Evolutionary conservation across 202 grass and related monocot species (phyloP), one percentile per base, ranked within the genome.

Genomic region (Panicum hallii): DNA sequence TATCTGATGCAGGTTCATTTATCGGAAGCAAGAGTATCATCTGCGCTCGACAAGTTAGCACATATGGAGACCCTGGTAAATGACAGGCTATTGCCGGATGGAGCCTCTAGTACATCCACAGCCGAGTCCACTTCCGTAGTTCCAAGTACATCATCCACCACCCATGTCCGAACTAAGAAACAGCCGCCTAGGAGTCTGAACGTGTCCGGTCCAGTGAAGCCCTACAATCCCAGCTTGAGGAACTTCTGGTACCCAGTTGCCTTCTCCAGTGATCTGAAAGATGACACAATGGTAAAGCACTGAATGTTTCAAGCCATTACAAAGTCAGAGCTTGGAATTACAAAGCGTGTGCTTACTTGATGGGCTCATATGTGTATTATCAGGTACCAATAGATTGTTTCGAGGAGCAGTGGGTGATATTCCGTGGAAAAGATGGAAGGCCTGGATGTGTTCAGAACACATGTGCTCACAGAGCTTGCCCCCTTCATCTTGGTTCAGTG

Each of bases 231-330:
- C 6, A 87, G 78, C 74, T 81, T 99, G 79, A 97, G 91, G 77
- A 99, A 99, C 85, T 99, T 96, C 68, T 99, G 97, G 97, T 99
- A 99, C 85, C 97, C 97, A 5, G 84, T 99, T 83, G 93, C 93
- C 74, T 99, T 99, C 67, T 92, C 97, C 58, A 93, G 52, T 71
- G 97, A 99, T n/a, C 82, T 99, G 20, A 99, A 99, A 67, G 97
- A 96, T 53, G 91, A 94, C 76, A 99, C 88, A 4, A 94, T 99
- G 97, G 97, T 99, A 90, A 78, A 82, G 5, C 48, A 70, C 48
- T 34, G 14, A 2, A 43, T 55, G 65, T 65, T 11, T 70, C 45
- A 74, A 57, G 52, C 36, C 7, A 49, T 56, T 52, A 11, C 22
- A 19, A 41, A 44, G 14, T 64, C n/a, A 54, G 6, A 77, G 16